Evolutionary conservation across 768 basidiomycete species (phyloP), one percentile per base, ranked within the genome.

Genomic region (Termitomyces titanicus): DNA sequence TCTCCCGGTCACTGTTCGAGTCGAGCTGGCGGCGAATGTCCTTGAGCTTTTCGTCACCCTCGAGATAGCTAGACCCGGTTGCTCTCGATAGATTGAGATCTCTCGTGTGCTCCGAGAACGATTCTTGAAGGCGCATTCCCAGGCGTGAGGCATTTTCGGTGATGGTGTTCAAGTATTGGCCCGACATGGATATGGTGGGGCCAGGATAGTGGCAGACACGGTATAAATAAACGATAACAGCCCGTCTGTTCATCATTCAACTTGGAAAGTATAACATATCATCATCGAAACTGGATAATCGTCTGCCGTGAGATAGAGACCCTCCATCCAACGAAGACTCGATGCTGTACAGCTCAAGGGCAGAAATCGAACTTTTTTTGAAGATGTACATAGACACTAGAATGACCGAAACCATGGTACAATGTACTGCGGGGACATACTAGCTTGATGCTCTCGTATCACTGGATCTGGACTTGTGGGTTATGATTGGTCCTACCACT

Each of bases 11-110:
- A 55, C 85, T 88, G 61, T 79, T 88, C 3, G 89, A 91, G 63
- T 97, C 94, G 33, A 99, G 81, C 67, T 98, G 88, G 63, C 85
- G 86, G 55, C 82, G 80, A 31, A 98, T 89, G 64, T 93, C 86
- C 69, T 85, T 85, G 49, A 84, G 74, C 68, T 89, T 90, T 66
- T 97, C 94, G 63, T 95, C 90, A 5, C 83, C 74, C 62, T 91
- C 89, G 50, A 88, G 75, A 65, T 86, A 87, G 27, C 78, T 74
- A 33, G 83, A 76, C 39, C 80, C 74, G 20, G 78, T 72, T 12
- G 80, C 79, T 18, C 80, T 78, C n/a, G 77, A 69, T 57, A 89
- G 74, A 38, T 79, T 68, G 34, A 92, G 74, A 56, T 92, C 89
- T 51, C 89, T 78, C 1, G 91, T 92, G 55, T 82, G 87, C 59